Percentiles rank a stretch among this genome's conserved stretches.
These are phyloP conservation scores for Eutypella sp. DNA, from an alignment of 2,329 filamentous ascomycete species.

Conservation along the genomic window DNA sequence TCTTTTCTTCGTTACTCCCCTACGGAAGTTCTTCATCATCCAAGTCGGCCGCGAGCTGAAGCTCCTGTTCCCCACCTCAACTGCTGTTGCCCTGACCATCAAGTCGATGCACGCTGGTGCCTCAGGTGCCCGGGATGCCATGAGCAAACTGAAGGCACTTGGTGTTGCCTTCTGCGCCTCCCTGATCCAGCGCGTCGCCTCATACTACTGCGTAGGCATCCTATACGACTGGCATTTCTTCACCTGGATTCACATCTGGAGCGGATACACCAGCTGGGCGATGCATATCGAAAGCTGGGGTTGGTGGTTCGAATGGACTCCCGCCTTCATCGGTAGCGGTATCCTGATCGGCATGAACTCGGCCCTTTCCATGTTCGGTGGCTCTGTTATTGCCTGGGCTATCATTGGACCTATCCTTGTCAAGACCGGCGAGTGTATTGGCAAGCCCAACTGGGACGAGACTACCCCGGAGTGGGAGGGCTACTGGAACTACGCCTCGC, in stretches of 20 bases:
- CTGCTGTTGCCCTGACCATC: conserved; percentile 55
- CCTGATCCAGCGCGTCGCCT: conserved; percentile 47
- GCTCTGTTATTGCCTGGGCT: conserved; percentile 50
- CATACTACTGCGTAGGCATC: conserved; percentile 53
- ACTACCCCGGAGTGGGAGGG: conserved; percentile 40
- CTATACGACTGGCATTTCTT: conserved; percentile 54
- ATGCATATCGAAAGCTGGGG: conserved; percentile 53
- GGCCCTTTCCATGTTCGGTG: conserved; percentile 51
- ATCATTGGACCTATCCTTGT: conserved; percentile 54
- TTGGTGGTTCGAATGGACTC: conserved; percentile 53
- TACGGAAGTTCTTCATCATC: conserved; percentile 65
- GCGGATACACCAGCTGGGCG: conserved; percentile 43
- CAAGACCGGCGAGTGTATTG: conserved; percentile 45
- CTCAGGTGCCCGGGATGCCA: conserved; percentile 43
- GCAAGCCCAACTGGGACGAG: conserved; percentile 19
- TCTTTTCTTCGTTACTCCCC: conserved; percentile 57
- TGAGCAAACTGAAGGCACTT: conserved; percentile 51
- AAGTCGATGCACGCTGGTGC: conserved; percentile 53
- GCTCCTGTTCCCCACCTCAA: conserved; percentile 54
- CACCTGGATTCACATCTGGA: conserved; percentile 52
- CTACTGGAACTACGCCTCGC: conserved; percentile 31
- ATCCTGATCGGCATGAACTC: conserved; percentile 57
- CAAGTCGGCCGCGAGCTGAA: conserved; percentile 56
- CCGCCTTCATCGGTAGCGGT: conserved; percentile 53
- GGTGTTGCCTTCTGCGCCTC: conserved; percentile 42